Evolutionary conservation across 331 rosid species (phyloP).

Genomic region (Stylosanthes scabra): DNA sequence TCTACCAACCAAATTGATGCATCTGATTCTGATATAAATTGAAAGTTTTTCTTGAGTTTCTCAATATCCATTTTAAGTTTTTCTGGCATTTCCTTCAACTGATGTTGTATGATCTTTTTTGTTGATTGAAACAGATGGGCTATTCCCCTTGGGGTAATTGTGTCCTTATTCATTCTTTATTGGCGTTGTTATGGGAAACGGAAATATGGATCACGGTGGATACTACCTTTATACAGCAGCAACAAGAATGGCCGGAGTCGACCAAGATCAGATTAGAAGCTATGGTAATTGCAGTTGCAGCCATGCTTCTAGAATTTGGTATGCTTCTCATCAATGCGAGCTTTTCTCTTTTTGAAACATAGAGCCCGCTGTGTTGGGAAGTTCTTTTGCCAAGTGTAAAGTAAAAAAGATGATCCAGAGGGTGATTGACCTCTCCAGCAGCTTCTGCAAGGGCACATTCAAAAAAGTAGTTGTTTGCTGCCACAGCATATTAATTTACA

Average conservation of each 20-base stretch:
- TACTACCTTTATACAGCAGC: slow-evolving; percentile 60
- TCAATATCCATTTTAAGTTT: not conserved
- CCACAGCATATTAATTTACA: slow-evolving; percentile 32
- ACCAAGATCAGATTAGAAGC: slow-evolving; percentile 62
- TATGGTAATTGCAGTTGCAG: slow-evolving; percentile 13
- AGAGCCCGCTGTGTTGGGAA: slow-evolving; percentile 28
- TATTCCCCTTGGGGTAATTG: slow-evolving; percentile 58
- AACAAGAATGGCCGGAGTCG: slow-evolving; percentile 53
- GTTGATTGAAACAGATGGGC: slow-evolving; percentile 68
- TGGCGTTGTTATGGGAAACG: slow-evolving; percentile 76
- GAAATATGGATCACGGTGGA: slow-evolving; percentile 62
- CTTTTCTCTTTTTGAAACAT: slow-evolving; percentile 29
- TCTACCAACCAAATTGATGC: not conserved
- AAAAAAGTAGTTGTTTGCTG: slow-evolving; percentile 36
- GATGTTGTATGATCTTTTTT: slow-evolving; percentile 1
- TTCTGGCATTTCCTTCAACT: not conserved
- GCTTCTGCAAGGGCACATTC: slow-evolving; percentile 32
- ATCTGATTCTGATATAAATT: not conserved
- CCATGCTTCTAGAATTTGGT: slow-evolving; percentile 16
- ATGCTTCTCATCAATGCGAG: slow-evolving; percentile 36
- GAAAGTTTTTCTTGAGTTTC: not conserved
- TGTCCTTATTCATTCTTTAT: slow-evolving; percentile 51
- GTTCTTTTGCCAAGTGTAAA: slow-evolving; percentile 14
- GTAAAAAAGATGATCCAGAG: slow-evolving; percentile 25
- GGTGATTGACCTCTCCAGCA: slow-evolving; percentile 31